phyloP scores from a whole-genome alignment of 2,329 filamentous ascomycete species.

The Trichoderma endophyticum region DNA sequence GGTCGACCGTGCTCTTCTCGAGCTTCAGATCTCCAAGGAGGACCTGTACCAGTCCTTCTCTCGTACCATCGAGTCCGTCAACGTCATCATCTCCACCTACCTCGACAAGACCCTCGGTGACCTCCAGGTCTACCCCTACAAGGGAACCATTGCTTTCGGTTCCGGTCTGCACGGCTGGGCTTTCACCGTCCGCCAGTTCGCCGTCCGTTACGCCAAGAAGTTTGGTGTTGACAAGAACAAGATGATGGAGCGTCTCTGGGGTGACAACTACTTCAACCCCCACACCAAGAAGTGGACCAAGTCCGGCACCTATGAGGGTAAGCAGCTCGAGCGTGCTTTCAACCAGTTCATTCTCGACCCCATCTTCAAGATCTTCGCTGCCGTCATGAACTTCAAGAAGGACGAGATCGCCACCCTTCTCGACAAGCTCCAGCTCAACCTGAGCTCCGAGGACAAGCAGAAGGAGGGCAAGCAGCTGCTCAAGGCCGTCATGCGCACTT shows the following conservation, averaged over 20 bases:
- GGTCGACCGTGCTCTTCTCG: constrained; percentile 98
- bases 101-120: constrained; percentile 95
- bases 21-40: constrained; percentile 98
- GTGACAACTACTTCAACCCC: constrained; percentile 99
- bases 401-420: constrained; percentile 81
- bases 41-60: constrained; percentile 99
- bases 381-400: constrained; percentile 98
- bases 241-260: constrained; percentile 99
- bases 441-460: constrained; percentile 78
- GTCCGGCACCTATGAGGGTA: constrained; percentile 75
- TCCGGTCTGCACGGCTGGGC: constrained; percentile 99
- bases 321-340: constrained; percentile 95
- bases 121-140: constrained; percentile 96
- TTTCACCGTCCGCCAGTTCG: constrained; percentile 98
- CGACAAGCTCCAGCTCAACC: constrained; percentile 94
- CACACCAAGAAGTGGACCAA: constrained; percentile 99
- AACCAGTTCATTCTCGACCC: constrained; percentile 99
- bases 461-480: constrained; percentile 97
- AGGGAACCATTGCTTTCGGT: constrained; percentile 97
- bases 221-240: constrained; percentile 99
- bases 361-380: constrained; percentile 98
- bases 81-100: constrained; percentile 99
- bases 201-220: constrained; percentile 95
- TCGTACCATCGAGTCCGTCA: constrained; percentile 98
- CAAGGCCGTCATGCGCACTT: constrained; percentile 98